Percentiles rank a stretch among this genome's conserved stretches.
phyloP scores from a whole-genome alignment of 2,329 filamentous ascomycete genomes.

The Stagonosporopsis rhizophila region DNA sequence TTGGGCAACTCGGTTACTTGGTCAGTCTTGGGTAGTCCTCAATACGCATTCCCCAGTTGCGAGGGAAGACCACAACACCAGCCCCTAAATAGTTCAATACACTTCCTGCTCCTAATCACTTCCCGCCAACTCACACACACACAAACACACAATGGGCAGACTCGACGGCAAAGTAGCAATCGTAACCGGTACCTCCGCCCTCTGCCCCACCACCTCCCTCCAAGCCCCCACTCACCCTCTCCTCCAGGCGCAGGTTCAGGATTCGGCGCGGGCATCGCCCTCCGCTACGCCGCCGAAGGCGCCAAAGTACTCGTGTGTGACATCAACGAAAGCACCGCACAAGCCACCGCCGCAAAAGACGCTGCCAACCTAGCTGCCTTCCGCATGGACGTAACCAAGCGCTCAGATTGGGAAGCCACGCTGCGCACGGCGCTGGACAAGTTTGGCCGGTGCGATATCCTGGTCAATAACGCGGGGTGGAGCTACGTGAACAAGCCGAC shows the following conservation, averaged over 20 bases:
- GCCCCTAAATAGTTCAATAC: not conserved
- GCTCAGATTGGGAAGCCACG: constrained; percentile 59
- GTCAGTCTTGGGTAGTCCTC: not conserved
- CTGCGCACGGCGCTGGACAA: constrained; percentile 61
- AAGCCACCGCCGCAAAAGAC: constrained; percentile 56
- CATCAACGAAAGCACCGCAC: constrained; percentile 62
- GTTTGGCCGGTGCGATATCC: constrained; percentile 65
- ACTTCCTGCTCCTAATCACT: not conserved
- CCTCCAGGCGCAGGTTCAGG: constrained; percentile 64
- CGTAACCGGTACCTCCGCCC: constrained; percentile 56
- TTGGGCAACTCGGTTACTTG: constrained; percentile 11
- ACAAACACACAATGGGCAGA: constrained; percentile 45
- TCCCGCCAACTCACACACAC: not conserved
- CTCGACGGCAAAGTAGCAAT: constrained; percentile 64
- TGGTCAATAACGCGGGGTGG: constrained; percentile 67
- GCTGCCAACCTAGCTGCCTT: constrained; percentile 42
- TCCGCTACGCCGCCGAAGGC: constrained; percentile 66
- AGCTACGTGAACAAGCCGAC: constrained; percentile 64
- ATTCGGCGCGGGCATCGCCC: constrained; percentile 68
- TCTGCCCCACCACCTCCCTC: not conserved
- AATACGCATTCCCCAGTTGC: not conserved
- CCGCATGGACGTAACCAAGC: constrained; percentile 61
- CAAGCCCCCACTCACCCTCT: constrained; percentile 6
- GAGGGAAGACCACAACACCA: not conserved
- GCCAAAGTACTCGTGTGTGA: constrained; percentile 69